Percentiles rank a stretch among this genome's conserved stretches.
Conservation (phyloP, 78 protist genomes). For the Dictyostelium citrinum region DNA sequence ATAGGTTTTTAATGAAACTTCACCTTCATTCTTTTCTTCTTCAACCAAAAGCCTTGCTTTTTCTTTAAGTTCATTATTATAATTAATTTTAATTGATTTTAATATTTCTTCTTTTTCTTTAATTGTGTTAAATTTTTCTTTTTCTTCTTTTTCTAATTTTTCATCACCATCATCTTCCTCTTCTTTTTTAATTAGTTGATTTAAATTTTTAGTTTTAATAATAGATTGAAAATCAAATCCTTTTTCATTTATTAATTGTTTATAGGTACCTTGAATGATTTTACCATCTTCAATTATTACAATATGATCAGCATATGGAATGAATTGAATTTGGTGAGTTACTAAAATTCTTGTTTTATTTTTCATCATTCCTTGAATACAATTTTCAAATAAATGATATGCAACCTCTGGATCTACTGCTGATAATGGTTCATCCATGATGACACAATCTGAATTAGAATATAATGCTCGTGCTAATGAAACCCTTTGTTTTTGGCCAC, state of each 20-base stretch:
- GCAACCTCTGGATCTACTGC: conserved; percentile 95
- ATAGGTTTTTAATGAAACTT: background rate
- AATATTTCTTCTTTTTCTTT: background rate
- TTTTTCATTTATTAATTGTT: conserved; percentile 17
- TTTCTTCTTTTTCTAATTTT: background rate
- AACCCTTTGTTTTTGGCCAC: conserved; percentile 98
- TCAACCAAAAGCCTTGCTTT: conserved; percentile 11
- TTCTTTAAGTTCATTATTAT: background rate
- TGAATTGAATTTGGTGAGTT: conserved; percentile 84
- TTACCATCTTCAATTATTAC: conserved; percentile 40
- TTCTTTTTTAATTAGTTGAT: background rate
- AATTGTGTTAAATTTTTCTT: background rate
- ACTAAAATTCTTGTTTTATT: conserved; percentile 85
- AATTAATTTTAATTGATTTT: background rate
- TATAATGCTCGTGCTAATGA: conserved; percentile 92
- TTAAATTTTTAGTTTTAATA: conserved; percentile 24
- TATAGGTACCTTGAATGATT: conserved; percentile 72
- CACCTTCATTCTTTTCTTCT: conserved; percentile 16
- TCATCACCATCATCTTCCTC: background rate
- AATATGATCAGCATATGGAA: conserved; percentile 84
- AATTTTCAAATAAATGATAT: conserved; percentile 66
- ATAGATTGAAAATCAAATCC: conserved; percentile 67
- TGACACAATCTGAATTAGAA: conserved; percentile 77
- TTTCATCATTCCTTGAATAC: conserved; percentile 50
- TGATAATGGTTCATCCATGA: conserved; percentile 93